Evolutionary conservation across 1,284 basidiomycete genomes (phyloP).

Genomic region (Takashimella tepidaria): DNA sequence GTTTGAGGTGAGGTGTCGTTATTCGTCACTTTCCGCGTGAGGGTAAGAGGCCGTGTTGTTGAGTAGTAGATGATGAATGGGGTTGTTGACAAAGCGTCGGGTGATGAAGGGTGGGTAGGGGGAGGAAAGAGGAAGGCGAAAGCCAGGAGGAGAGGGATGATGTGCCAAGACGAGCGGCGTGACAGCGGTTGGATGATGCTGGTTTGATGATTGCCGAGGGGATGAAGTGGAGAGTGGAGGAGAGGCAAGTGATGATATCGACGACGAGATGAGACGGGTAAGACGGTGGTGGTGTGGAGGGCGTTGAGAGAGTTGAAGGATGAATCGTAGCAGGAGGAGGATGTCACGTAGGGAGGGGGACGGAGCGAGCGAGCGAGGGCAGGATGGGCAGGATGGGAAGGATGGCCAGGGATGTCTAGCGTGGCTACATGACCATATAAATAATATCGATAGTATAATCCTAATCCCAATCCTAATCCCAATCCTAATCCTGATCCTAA

Average conservation of each 20-base stretch:
- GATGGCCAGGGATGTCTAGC: not conserved
- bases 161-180: not conserved
- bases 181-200: not conserved
- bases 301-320: not conserved
- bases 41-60: no score
- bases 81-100: not conserved
- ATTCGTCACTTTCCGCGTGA: no score
- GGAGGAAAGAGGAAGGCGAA: not conserved
- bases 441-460: not conserved
- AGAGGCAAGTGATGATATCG: not conserved
- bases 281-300: not conserved
- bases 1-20: no score
- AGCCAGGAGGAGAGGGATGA: not conserved
- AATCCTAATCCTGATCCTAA: not conserved
- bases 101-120: not conserved
- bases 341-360: not conserved
- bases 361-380: not conserved
- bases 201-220: not conserved
- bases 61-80: no score
- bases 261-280: not conserved
- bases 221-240: slow-evolving; percentile 1
- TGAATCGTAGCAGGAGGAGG: not conserved
- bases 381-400: not conserved
- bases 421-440: no score
- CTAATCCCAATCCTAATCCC: not conserved